A percentile compares a stretch with the other conserved stretches of the same genome.
These are phyloP conservation scores for Verticillium dahliae DNA, from an alignment of 2,329 filamentous ascomycete species.

Conservation along the genomic window DNA sequence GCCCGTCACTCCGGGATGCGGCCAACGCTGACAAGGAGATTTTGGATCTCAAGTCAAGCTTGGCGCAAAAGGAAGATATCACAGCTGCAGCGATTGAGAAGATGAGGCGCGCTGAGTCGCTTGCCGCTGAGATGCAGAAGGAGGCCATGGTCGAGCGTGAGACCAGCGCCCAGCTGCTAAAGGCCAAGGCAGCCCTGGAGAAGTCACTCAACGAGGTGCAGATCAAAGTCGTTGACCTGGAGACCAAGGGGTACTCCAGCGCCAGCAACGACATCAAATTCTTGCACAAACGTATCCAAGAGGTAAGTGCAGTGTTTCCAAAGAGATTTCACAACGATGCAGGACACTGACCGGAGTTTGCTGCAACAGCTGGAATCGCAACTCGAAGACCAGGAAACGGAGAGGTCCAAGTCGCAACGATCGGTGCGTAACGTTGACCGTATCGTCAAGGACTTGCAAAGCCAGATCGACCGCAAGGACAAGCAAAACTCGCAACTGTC, in stretches of 20 bases:
- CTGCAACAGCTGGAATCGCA: slow-evolving; percentile 70
- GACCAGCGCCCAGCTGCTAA: slow-evolving; percentile 71
- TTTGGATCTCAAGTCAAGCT: slow-evolving; percentile 77
- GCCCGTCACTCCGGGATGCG: slow-evolving; percentile 80
- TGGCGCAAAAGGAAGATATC: slow-evolving; percentile 92
- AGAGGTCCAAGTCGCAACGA: slow-evolving; percentile 74
- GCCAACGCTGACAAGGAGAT: slow-evolving; percentile 85
- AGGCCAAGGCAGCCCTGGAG: slow-evolving; percentile 84
- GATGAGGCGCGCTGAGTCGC: slow-evolving; percentile 88
- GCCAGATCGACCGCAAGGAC: slow-evolving; percentile 87
- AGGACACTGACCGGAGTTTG: slow-evolving; percentile 16
- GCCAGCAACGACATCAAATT: slow-evolving; percentile 94
- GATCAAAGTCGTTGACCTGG: slow-evolving; percentile 81
- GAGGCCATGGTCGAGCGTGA: slow-evolving; percentile 86
- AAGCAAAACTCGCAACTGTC: slow-evolving; percentile 75
- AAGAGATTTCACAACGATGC: background rate
- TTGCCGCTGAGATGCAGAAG: slow-evolving; percentile 85
- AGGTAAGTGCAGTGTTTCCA: slow-evolving; percentile 53
- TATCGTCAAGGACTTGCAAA: slow-evolving; percentile 85
- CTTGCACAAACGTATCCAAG: slow-evolving; percentile 87
- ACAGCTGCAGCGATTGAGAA: slow-evolving; percentile 89
- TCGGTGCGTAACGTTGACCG: slow-evolving; percentile 90
- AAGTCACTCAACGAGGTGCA: slow-evolving; percentile 88
- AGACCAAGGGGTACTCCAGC: slow-evolving; percentile 94
- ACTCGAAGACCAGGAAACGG: slow-evolving; percentile 74